phyloP scores from a whole-genome alignment of 108 stramenopile genomes.

The Pseudonitzschia multiseries region DNA sequence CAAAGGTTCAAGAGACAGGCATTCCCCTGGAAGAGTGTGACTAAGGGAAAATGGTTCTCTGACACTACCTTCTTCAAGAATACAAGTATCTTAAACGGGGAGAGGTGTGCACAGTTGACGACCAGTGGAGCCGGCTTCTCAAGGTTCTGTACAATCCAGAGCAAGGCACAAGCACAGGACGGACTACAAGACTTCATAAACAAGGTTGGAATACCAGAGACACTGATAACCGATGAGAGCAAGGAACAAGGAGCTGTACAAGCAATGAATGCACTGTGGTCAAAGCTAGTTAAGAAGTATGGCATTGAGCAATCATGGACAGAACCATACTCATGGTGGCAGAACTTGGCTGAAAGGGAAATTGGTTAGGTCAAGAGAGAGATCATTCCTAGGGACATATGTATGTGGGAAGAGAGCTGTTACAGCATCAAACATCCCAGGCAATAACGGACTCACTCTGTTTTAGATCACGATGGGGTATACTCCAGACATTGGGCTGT shows the following conservation, averaged over 20 bases:
- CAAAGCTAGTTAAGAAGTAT: slow-evolving; percentile 1
- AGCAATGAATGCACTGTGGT: neutral
- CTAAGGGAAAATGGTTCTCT: neutral
- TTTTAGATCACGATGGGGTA: neutral
- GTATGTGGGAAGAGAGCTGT: too few species aligned
- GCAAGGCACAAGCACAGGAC: slow-evolving; percentile 4
- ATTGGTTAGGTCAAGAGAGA: too few species aligned
- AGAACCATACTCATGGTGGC: neutral
- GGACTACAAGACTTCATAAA: neutral
- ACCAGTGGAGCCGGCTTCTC: neutral
- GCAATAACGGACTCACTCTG: too few species aligned
- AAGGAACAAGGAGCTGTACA: slow-evolving; percentile 1
- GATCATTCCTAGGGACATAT: too few species aligned
- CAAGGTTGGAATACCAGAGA: slow-evolving; percentile 10
- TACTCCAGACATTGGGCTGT: slow-evolving; percentile 22
- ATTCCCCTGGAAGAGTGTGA: neutral
- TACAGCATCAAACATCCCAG: too few species aligned
- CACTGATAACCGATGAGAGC: neutral
- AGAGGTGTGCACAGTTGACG: neutral
- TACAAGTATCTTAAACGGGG: too few species aligned
- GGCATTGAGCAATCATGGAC: neutral
- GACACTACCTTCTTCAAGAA: slow-evolving; percentile 9
- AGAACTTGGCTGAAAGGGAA: too few species aligned
- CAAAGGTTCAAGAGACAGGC: too few species aligned
- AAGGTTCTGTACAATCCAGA: neutral